phyloP scores from a whole-genome alignment of 805 yeast species.

The Diddensiella caesifluorescens region DNA sequence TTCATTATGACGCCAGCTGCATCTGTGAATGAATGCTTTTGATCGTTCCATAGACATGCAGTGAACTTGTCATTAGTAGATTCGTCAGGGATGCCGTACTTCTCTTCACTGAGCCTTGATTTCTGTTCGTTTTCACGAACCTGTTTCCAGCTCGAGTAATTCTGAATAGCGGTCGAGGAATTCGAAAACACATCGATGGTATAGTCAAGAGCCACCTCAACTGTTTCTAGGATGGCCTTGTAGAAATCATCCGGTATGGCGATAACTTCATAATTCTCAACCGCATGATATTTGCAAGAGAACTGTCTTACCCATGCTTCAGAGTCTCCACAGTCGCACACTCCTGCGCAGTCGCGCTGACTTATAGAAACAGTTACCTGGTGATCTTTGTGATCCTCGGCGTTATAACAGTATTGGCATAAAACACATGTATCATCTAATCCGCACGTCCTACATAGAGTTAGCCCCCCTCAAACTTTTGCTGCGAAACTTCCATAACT shows the following conservation, averaged over 20 bases:
- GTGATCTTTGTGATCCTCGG: constrained; percentile 67
- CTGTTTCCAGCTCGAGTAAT: constrained; percentile 25
- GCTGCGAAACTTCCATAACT: constrained; percentile 16
- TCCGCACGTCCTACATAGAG: constrained; percentile 51
- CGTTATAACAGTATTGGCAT: constrained; percentile 70
- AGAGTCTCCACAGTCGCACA: constrained; percentile 85
- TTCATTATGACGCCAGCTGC: constrained; percentile 59
- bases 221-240: constrained; percentile 29
- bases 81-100: constrained; percentile 42
- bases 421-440: constrained; percentile 80
- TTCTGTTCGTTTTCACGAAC: constrained; percentile 29
- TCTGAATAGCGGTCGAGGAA: constrained; percentile 25
- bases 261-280: constrained; percentile 27
- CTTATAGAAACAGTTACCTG: constrained; percentile 58
- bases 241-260: constrained; percentile 43
- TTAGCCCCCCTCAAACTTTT: not conserved
- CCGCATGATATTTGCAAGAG: constrained; percentile 42
- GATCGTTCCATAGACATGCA: constrained; percentile 71
- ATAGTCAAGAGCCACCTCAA: constrained; percentile 28
- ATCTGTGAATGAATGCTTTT: constrained; percentile 66
- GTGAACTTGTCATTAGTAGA: constrained; percentile 46
- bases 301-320: constrained; percentile 68
- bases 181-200: constrained; percentile 29
- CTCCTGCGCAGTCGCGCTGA: constrained; percentile 62
- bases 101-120: constrained; percentile 36